phyloP scores from a whole-genome alignment of 2,329 filamentous ascomycete species.

The Cytospora piceae region DNA sequence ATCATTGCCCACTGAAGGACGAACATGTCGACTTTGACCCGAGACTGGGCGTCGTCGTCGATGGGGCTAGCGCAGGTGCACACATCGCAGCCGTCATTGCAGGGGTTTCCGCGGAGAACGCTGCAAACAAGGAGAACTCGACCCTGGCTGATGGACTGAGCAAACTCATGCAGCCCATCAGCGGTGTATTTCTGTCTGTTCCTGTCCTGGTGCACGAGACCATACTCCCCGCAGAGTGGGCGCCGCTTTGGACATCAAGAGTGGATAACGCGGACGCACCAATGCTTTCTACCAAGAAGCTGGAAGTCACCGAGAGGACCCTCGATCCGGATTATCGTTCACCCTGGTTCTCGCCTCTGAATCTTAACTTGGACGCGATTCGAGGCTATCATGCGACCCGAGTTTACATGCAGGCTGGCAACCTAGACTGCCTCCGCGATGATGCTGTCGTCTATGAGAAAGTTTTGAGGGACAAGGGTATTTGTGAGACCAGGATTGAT shows the following conservation, averaged over 20 bases:
- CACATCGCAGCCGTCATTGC: conserved; percentile 34
- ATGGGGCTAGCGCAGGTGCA: conserved; percentile 32
- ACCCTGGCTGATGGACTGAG: conserved; percentile 32
- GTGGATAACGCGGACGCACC: conserved; percentile 19
- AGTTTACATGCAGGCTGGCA: conserved; percentile 24
- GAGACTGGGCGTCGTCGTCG: conserved; percentile 26
- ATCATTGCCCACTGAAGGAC: conserved; percentile 1
- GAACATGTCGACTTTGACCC: conserved; percentile 28
- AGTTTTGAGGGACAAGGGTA: neutral
- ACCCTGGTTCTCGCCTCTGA: conserved; percentile 25
- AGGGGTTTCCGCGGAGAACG: conserved; percentile 25
- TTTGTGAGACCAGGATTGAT: conserved; percentile 24
- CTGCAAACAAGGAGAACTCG: conserved; percentile 2
- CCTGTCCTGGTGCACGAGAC: conserved; percentile 18
- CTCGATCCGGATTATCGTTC: conserved; percentile 18
- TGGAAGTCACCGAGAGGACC: conserved; percentile 5
- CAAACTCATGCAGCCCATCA: conserved; percentile 22
- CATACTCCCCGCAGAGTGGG: conserved; percentile 18
- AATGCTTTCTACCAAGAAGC: neutral
- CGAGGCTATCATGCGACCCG: neutral
- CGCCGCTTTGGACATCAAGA: conserved; percentile 22
- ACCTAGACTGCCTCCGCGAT: conserved; percentile 25
- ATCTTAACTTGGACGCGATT: conserved; percentile 14
- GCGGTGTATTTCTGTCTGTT: conserved; percentile 15
- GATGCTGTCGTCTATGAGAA: conserved; percentile 23